Evolutionary conservation across 306 rosid genomes (phyloP).

Genomic region (Parietaria judaica): DNA sequence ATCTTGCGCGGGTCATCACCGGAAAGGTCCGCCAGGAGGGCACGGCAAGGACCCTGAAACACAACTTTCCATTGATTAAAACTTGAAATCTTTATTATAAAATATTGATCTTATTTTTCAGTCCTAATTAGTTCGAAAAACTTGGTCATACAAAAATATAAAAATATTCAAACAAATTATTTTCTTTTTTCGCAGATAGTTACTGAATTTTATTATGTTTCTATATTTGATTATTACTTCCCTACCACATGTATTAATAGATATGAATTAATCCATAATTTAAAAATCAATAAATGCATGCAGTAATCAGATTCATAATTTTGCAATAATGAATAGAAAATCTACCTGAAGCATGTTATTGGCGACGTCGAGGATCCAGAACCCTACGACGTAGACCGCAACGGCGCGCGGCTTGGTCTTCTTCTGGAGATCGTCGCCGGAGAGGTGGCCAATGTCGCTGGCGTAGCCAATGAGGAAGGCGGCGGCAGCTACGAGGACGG

Average conservation of each 20-base stretch:
- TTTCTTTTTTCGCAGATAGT: too few relatives aligned
- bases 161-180: too few relatives aligned
- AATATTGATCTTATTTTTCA: too few relatives aligned
- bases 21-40: slow-evolving; percentile 60
- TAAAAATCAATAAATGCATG: too few relatives aligned
- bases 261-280: too few relatives aligned
- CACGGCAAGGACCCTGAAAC: slow-evolving; percentile 52
- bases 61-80: too few relatives aligned
- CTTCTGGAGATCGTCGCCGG: slow-evolving; percentile 32
- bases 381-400: slow-evolving; percentile 49
- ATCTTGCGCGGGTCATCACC: slow-evolving; percentile 39
- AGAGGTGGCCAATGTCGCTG: slow-evolving; percentile 60
- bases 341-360: slow-evolving; percentile 51
- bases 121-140: too few relatives aligned
- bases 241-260: background rate
- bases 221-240: background rate
- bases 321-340: too few relatives aligned
- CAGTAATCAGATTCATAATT: too few relatives aligned
- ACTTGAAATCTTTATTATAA: too few relatives aligned
- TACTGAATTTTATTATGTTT: background rate
- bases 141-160: too few relatives aligned
- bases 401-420: slow-evolving; percentile 43
- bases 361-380: slow-evolving; percentile 82
- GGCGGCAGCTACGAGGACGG: slow-evolving; percentile 40
- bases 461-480: slow-evolving; percentile 81